These are phyloP conservation scores for Oryza rufipogon DNA, from an alignment of 176 grass and related monocot species.

Conservation along the genomic window DNA sequence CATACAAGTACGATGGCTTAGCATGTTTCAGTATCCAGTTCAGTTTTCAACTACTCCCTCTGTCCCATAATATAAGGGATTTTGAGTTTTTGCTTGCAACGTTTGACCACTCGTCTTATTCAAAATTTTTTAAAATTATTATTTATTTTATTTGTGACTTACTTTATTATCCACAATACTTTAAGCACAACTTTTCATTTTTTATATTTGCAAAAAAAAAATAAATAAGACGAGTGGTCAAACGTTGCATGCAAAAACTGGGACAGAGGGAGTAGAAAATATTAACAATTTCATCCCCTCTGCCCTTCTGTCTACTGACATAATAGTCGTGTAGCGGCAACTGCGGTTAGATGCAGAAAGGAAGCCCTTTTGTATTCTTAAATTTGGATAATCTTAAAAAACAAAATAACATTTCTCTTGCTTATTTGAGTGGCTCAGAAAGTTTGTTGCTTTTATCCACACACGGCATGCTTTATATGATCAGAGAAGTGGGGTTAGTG, in stretches of 20 bases:
- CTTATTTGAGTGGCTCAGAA: slow-evolving; percentile 22
- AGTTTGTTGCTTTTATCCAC: slow-evolving; percentile 33
- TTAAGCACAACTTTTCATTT: too few relatives aligned
- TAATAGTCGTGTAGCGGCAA: background rate
- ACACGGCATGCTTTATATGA: background rate
- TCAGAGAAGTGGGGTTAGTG: slow-evolving; percentile 11
- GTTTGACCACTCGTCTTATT: too few relatives aligned
- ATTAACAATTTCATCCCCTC: background rate
- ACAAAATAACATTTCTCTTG: background rate
- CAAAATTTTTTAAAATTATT: too few relatives aligned
- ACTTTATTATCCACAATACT: too few relatives aligned
- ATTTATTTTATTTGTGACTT: too few relatives aligned
- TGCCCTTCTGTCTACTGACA: slow-evolving; percentile 11
- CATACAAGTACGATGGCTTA: background rate
- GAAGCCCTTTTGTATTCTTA: background rate
- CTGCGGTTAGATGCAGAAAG: slow-evolving; percentile 27
- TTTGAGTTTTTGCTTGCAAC: too few relatives aligned
- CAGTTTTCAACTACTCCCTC: background rate
- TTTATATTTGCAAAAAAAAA: too few relatives aligned
- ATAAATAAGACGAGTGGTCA: too few relatives aligned
- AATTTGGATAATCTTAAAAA: background rate
- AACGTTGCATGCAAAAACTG: too few relatives aligned
- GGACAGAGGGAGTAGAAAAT: too few relatives aligned
- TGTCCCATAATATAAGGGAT: too few relatives aligned
- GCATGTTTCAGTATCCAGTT: background rate